Evolutionary conservation across 345 rosid species (phyloP), one percentile per base, ranked within the genome.

Genomic region (Moringa oleifera): DNA sequence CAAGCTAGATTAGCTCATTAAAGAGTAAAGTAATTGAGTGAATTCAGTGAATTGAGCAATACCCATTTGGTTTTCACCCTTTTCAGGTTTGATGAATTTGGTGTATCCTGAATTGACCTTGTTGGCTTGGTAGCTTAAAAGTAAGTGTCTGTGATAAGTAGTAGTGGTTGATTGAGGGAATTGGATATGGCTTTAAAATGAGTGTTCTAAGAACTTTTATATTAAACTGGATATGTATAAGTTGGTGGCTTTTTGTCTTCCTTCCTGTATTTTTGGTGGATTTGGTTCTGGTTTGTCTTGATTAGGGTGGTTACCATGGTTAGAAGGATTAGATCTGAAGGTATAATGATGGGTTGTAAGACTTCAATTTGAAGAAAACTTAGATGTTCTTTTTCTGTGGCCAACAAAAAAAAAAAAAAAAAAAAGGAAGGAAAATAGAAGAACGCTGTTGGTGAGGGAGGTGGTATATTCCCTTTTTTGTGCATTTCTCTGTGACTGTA

Each of bases 301-400:
- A 41, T 41, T 41, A 4, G 18, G 46, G 13, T 53, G 54, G 20
- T 58, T 53, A 19, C 19, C 21, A 20, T 64, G 25, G 51, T 36
- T 53, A 49, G 0, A 22, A 41, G 21, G 36, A 31, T 60, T 71
- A 25, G 75, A 71, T 71, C 63, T 64, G 28, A 49, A 36, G 52
- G n/a, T 70, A 12, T 22, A 36, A 54, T 70, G 53, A 59, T 54
- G 15, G 8, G 19, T 31, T 33, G 31, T 58, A 22, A 12, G 59
- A 60, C 69, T 64, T 33, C 15, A 53, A 25, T 23, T 58, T 20
- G 36, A 52, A 63, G 52, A 36, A 50, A 58, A 12, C 21, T 11
- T n/a, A 33, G 18, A 51, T 41, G 12, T 41, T 1, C 12, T 41
- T 11, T 41, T 41, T 41, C 13, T 41, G 47, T 41, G 17, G 13